Evolutionary conservation across 805 yeast genomes (phyloP), one percentile per base, ranked within the genome.

Genomic region (Saturnispora hagleri): DNA sequence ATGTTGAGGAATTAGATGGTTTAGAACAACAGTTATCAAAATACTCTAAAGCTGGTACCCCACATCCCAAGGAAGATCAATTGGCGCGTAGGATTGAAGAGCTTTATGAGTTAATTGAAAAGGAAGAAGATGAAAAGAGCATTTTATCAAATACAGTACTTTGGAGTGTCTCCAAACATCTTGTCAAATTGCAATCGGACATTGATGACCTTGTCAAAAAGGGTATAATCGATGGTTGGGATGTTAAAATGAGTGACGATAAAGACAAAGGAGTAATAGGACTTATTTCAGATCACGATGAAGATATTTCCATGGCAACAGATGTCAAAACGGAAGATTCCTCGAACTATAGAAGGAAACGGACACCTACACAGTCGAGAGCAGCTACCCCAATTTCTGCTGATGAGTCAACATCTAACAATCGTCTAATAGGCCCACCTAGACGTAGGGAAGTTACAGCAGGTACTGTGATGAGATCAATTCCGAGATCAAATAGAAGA

Each of bases 1-100:
- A 78, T 7, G 74, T 87, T 51, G 80, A 79, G 61, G 77, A 85
- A 58, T 77, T 81, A 56, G 81, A 77, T 58, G 82, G 80, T 53
- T 76, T 84, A 57, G 98, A 91, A 62, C 73, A 77, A n/a, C 87
- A 82, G 56, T 69, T 91, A 50, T 96, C 86, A 62, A 89, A 89
- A 64, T 84, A 80, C 64, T 86, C 89, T 55, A 80, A 84, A 57
- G 83, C 86, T 47, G 81, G 87, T 67, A 97, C 97, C 1, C 84
- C 96, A 56, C 84, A 84, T 65, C 93, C 97, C 2, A 85, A 88
- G 57, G 99, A 91, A 62, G 79, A 73, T 45, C 81, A 75, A 54
- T 61, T 85, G 4, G 77, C 79, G 58, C 74, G 78, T 27, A 83
- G 82, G 59, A 84, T 90, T 7, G 75, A 78, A 44, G 84, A 83